Conservation (phyloP, 495 filamentous ascomycete genomes). For the Diplogelasinospora grovesii region DNA sequence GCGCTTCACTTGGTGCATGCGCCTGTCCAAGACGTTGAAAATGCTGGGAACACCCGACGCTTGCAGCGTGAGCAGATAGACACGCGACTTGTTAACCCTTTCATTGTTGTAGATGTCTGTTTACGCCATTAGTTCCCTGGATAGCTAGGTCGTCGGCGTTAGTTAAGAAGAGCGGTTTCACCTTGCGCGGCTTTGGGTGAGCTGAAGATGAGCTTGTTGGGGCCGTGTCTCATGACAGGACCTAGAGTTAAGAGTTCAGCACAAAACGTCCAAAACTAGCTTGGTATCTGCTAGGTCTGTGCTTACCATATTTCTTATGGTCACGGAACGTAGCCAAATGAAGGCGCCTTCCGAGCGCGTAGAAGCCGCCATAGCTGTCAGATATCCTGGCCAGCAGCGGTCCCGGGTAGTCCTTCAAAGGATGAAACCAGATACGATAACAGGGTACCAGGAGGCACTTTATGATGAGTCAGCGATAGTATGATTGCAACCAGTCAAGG, state of each 20-base stretch:
- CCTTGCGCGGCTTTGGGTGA: background rate
- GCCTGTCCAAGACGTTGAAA: conserved; percentile 7
- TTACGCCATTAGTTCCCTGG: background rate
- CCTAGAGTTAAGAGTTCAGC: too few relatives aligned
- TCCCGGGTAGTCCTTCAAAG: conserved; percentile 45
- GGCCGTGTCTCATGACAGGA: background rate
- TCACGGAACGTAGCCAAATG: conserved; percentile 33
- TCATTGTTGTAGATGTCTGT: background rate
- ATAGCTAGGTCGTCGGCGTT: too few relatives aligned
- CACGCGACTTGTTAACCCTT: background rate
- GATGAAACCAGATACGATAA: conserved; percentile 30
- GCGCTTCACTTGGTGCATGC: conserved; percentile 7
- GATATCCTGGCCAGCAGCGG: conserved; percentile 41
- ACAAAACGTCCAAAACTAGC: too few relatives aligned
- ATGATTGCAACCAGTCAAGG: too few relatives aligned
- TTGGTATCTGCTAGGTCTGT: too few relatives aligned
- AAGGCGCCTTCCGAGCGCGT: conserved; percentile 33
- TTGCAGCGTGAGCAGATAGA: too few relatives aligned
- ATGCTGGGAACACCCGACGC: background rate
- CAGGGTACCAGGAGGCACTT: too few relatives aligned
- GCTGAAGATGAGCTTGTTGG: background rate
- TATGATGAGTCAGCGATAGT: too few relatives aligned
- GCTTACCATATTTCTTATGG: conserved; percentile 3
- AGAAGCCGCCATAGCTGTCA: conserved; percentile 31
- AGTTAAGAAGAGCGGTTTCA: background rate